A percentile compares a stretch with the other conserved stretches of the same genome.
phyloP scores from a whole-genome alignment of 75 land plant genomes.

The Pinus taeda region DNA sequence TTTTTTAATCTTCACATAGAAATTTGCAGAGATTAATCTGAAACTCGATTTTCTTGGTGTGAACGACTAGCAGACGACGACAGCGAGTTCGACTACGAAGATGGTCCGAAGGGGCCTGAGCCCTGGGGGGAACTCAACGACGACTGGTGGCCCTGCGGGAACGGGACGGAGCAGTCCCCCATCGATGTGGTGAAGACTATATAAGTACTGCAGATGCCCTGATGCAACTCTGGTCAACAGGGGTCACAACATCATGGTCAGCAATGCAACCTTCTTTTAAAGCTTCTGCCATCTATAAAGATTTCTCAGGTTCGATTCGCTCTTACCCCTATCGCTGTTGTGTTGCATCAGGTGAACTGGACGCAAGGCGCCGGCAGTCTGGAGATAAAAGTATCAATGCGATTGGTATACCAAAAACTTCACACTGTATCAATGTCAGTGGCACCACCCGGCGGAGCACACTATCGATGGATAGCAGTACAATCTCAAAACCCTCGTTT shows the following conservation, averaged over 20 bases:
- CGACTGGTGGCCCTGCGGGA: constrained; percentile 31
- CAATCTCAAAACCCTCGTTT: neutral
- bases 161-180: constrained; percentile 34
- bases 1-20: too few relatives aligned
- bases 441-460: constrained; percentile 74
- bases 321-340: neutral
- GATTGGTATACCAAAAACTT: too few relatives aligned
- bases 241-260: constrained; percentile 26
- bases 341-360: constrained; percentile 22
- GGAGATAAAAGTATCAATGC: constrained; percentile 29
- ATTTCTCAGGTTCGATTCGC: neutral
- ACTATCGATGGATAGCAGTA: constrained; percentile 44
- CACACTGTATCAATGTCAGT: constrained; percentile 44
- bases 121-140: constrained; percentile 31
- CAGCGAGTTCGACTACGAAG: constrained; percentile 20
- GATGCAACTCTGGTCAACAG: constrained; percentile 15
- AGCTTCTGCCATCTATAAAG: neutral
- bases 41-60: neutral
- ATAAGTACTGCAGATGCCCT: too few relatives aligned
- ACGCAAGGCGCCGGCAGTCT: constrained; percentile 20
- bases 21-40: too few relatives aligned
- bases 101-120: constrained; percentile 29
- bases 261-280: neutral
- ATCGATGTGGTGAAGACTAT: constrained; percentile 19
- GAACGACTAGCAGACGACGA: constrained; percentile 17